Evolutionary conservation across 176 grass and related monocot species (phyloP), one percentile per base, ranked within the genome.

Genomic region (Cymbopogon citratus): DNA sequence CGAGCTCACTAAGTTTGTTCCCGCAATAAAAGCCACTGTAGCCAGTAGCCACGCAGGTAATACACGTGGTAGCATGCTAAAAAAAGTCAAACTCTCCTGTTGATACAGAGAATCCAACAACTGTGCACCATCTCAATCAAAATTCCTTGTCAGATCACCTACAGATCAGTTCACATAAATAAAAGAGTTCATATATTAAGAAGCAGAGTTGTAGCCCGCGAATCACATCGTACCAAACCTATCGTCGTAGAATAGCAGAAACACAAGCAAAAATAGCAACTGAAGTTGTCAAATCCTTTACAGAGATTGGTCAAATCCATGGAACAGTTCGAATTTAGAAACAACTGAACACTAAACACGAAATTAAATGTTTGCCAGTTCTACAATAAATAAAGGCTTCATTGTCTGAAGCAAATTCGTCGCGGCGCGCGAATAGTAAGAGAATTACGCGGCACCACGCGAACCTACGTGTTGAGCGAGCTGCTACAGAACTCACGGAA

Each of bases 41-140:
- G 54, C 49, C 49, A 52, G 49, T 52, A 82, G 44, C 60, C 46
- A 83, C 36, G 33, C 70, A 63, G 72, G 33, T 31, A 49, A 75
- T 60, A 48, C 31, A 60, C 41, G 36, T 69, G 33, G 24, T 57
- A 60, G 45, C n/a, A 57, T 71, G 36, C 34, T 29, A 57, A 60
- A 57, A 52, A 4, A 78, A 67, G 79, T 86, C 79, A 83, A 82
- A 62, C 39, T 43, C 39, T 75, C 74, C 59, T 86, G 61, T 63
- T 79, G 46, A 74, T 71, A 48, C 73, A 51, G 5, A 43, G 41
- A 89, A 83, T 74, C 60, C 74, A 86, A 74, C 79, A 90, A 79
- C 40, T 74, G 12, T 44, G 8, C 45, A 29, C 36, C 73, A 82
- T 85, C 73, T 48, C 73, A 89, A 73, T 86, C 83, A 68, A 80